phyloP scores from a whole-genome alignment of 495 filamentous ascomycete genomes.

The Aspergillus wentii region DNA sequence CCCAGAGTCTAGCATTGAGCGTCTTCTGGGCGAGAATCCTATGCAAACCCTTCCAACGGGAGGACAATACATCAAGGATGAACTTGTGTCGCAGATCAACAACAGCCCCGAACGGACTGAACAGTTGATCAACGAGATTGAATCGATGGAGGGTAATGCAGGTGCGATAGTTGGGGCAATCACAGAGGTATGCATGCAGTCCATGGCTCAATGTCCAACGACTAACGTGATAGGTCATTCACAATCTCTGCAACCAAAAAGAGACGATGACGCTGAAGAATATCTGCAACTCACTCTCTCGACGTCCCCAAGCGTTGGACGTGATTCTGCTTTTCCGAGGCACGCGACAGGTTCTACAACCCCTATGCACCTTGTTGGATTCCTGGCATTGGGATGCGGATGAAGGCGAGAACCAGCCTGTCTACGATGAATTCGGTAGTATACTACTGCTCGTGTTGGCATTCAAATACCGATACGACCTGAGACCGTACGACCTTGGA shows the following conservation, averaged over 20 bases:
- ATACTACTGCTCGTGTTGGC: constrained; percentile 79
- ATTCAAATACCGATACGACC: constrained; percentile 76
- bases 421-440: constrained; percentile 94
- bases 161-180: constrained; percentile 82
- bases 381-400: constrained; percentile 93
- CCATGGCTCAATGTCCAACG: no score
- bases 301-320: constrained; percentile 74
- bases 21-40: constrained; percentile 77
- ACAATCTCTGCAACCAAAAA: constrained; percentile 69
- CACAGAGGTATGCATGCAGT: constrained; percentile 67
- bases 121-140: constrained; percentile 71
- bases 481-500: constrained; percentile 65
- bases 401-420: constrained; percentile 87
- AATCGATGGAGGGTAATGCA: constrained; percentile 92
- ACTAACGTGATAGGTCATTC: constrained; percentile 56
- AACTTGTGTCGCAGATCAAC: constrained; percentile 68
- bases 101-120: constrained; percentile 67
- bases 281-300: constrained; percentile 74
- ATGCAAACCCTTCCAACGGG: constrained; percentile 73
- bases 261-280: constrained; percentile 89
- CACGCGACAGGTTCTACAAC: constrained; percentile 68
- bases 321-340: constrained; percentile 82
- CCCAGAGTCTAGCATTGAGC: constrained; percentile 70
- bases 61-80: constrained; percentile 71
- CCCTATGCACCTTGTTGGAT: constrained; percentile 80